A percentile compares a stretch with the other conserved stretches of the same genome.
Conservation (phyloP, 805 yeast genomes). For the Nakazawaea sp. region DNA sequence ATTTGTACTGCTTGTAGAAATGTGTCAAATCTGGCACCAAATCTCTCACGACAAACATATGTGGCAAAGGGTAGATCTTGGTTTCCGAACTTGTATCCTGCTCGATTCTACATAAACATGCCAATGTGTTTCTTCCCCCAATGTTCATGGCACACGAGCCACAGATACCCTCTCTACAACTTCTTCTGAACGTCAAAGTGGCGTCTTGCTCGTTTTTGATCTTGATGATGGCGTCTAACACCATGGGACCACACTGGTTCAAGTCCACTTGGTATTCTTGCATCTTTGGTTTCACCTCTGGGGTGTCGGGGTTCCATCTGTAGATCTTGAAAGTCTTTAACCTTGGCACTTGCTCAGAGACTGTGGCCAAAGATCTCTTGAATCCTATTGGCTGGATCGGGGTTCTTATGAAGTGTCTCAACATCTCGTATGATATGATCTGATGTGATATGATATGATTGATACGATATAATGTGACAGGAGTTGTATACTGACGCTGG, state of each 20-base stretch:
- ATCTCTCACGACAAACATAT: slow-evolving; percentile 96
- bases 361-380: slow-evolving; percentile 34
- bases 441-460: too few species aligned
- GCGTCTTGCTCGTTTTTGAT: slow-evolving; percentile 96
- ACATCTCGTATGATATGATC: too few species aligned
- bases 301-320: slow-evolving; percentile 98
- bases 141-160: slow-evolving; percentile 99
- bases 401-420: neutral
- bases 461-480: too few species aligned
- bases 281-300: slow-evolving; percentile 84
- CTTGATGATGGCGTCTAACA: slow-evolving; percentile 87
- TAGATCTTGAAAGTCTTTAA: slow-evolving; percentile 85
- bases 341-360: slow-evolving; percentile 41
- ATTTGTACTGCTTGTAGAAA: slow-evolving; percentile 97
- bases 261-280: slow-evolving; percentile 80
- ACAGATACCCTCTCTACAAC: slow-evolving; percentile 99
- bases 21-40: slow-evolving; percentile 96
- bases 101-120: slow-evolving; percentile 93
- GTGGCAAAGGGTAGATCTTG: slow-evolving; percentile 95
- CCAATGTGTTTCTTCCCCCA: slow-evolving; percentile 94
- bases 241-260: slow-evolving; percentile 96
- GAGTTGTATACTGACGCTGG: too few species aligned
- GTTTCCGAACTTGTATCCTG: slow-evolving; percentile 64
- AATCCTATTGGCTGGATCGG: neutral
- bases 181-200: slow-evolving; percentile 92